A percentile compares a stretch with the other conserved stretches of the same genome.
These are phyloP conservation scores for Eleusine coracana DNA, from an alignment of 176 grass and related monocot genomes.

Conservation along the genomic window DNA sequence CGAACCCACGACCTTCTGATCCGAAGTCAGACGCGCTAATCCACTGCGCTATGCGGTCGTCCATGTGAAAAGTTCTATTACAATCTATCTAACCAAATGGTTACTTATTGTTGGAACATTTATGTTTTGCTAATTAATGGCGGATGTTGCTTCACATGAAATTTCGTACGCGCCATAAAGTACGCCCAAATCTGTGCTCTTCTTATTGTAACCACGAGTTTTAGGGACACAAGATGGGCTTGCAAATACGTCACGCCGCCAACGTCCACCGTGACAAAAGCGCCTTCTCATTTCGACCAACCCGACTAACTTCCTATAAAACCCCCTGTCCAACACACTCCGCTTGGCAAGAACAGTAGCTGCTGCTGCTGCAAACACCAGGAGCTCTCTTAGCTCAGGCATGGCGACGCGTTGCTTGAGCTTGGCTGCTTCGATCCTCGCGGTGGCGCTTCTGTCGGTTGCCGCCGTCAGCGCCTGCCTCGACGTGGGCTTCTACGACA, in stretches of 20 bases:
- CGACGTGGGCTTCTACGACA: constrained; percentile 65
- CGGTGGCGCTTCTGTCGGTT: background rate
- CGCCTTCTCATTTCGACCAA: no score
- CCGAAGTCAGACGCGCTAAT: constrained; percentile 99
- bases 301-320: background rate
- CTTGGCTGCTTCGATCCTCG: background rate
- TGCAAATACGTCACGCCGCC: no score
- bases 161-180: no score
- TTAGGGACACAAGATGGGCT: no score
- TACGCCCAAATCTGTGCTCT: no score
- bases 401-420: constrained; percentile 3
- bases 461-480: background rate
- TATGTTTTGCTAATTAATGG: no score
- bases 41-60: constrained; percentile 99
- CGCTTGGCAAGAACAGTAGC: background rate
- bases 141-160: no score
- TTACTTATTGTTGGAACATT: no score
- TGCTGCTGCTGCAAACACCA: background rate
- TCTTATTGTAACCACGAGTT: no score
- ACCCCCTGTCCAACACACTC: background rate
- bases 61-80: background rate
- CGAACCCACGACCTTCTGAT: constrained; percentile 99
- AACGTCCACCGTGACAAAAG: no score
- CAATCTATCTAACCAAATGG: no score
- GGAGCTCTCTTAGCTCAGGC: background rate